A percentile compares a stretch with the other conserved stretches of the same genome.
Conservation (phyloP, 345 rosid species). For the Arabis hirsuta region DNA sequence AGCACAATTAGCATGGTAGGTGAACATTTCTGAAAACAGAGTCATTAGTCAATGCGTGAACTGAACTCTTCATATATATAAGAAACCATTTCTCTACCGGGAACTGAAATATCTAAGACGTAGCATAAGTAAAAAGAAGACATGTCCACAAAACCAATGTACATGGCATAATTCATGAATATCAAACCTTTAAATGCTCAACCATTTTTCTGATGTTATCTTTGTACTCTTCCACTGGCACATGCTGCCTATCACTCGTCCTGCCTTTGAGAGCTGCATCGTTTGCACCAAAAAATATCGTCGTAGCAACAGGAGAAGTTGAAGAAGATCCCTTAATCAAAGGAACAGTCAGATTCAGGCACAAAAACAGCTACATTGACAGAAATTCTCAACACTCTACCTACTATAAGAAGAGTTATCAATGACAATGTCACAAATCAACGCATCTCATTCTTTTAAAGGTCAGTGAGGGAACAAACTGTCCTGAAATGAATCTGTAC, state of each 20-base stretch:
- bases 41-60: slow-evolving; percentile 3
- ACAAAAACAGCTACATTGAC: slow-evolving; percentile 8
- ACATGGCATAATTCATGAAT: neutral
- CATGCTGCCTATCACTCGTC: slow-evolving; percentile 72
- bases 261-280: slow-evolving; percentile 90
- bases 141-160: neutral
- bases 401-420: neutral
- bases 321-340: slow-evolving; percentile 50
- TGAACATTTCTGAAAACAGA: slow-evolving; percentile 60
- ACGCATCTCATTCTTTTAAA: neutral
- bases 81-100: neutral
- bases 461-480: neutral
- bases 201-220: slow-evolving; percentile 73
- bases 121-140: neutral
- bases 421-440: slow-evolving; percentile 3
- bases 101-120: neutral
- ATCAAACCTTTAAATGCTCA: slow-evolving; percentile 75
- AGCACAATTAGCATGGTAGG: slow-evolving; percentile 77
- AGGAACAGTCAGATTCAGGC: slow-evolving; percentile 10
- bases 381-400: neutral
- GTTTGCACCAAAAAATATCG: slow-evolving; percentile 92
- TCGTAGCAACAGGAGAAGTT: slow-evolving; percentile 69
- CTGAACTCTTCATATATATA: neutral
- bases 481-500: neutral
- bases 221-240: slow-evolving; percentile 75